Conservation (phyloP, 768 basidiomycete species). For the Cystofilobasidium bisporidii region DNA sequence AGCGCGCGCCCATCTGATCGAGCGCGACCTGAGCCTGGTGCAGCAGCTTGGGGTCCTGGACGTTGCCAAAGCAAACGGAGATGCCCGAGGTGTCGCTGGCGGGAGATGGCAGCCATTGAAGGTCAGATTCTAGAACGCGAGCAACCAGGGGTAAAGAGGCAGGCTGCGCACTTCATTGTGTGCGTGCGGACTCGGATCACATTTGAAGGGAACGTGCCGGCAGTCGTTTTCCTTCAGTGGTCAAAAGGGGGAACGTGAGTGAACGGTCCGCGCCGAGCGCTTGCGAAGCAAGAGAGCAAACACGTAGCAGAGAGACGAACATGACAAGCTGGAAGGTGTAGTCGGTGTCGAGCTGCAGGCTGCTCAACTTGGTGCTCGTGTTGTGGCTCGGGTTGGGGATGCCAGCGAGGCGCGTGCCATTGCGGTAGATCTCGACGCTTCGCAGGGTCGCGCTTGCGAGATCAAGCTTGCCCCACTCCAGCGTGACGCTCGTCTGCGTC, state of each 20-base stretch:
- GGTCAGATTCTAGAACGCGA: too few relatives aligned
- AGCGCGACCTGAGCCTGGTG: conserved; percentile 74
- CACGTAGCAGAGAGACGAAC: conserved; percentile 41
- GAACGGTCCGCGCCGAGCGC: neutral
- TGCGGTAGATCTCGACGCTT: conserved; percentile 85
- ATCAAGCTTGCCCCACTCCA: conserved; percentile 83
- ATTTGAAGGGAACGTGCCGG: conserved; percentile 81
- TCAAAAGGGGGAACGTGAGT: too few relatives aligned
- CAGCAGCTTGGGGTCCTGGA: conserved; percentile 64
- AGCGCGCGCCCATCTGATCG: conserved; percentile 74
- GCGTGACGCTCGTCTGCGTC: conserved; percentile 91
- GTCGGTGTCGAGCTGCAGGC: conserved; percentile 46
- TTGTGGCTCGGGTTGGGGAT: conserved; percentile 75
- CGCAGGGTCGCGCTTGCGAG: conserved; percentile 79
- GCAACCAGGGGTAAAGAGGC: too few relatives aligned
- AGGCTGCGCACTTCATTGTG: conserved; percentile 60
- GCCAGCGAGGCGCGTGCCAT: conserved; percentile 72
- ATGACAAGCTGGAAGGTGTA: conserved; percentile 92
- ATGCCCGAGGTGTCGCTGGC: conserved; percentile 86
- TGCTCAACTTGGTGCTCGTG: conserved; percentile 56
- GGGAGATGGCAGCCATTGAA: too few relatives aligned
- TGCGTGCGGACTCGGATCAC: conserved; percentile 75
- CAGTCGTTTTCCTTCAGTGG: conserved; percentile 65
- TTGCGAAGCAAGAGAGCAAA: neutral
- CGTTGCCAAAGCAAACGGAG: conserved; percentile 82